Conservation (phyloP, 495 filamentous ascomycete species). For the Tuber borchii region DNA sequence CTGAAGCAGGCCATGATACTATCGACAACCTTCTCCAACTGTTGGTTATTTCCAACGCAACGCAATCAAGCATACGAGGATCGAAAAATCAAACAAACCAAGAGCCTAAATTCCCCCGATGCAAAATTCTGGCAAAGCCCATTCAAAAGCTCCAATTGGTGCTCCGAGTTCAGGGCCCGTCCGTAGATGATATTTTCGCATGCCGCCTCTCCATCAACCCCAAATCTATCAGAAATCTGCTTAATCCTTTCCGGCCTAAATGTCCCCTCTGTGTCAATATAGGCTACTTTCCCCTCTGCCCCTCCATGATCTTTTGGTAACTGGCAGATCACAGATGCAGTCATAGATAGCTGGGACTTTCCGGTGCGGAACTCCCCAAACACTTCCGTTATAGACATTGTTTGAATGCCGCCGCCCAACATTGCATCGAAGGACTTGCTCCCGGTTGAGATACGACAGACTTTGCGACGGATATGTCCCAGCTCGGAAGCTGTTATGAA, state of each 20-base stretch:
- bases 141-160: slow-evolving; percentile 66
- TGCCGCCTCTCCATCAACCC: slow-evolving; percentile 57
- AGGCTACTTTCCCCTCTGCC: slow-evolving; percentile 71
- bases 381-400: slow-evolving; percentile 72
- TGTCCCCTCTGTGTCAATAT: slow-evolving; percentile 75
- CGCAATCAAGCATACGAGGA: background rate
- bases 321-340: slow-evolving; percentile 63
- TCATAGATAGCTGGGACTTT: slow-evolving; percentile 65
- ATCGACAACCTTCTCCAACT: slow-evolving; percentile 53
- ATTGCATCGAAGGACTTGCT: slow-evolving; percentile 71
- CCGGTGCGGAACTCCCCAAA: slow-evolving; percentile 67
- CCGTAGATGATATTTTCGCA: slow-evolving; percentile 73
- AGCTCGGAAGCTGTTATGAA: slow-evolving; percentile 73
- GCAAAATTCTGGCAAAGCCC: slow-evolving; percentile 60
- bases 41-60: slow-evolving; percentile 14
- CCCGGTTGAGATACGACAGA: slow-evolving; percentile 64
- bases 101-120: slow-evolving; percentile 61
- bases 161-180: slow-evolving; percentile 63
- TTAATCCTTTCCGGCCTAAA: slow-evolving; percentile 61
- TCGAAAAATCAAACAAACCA: slow-evolving; percentile 39
- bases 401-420: slow-evolving; percentile 69
- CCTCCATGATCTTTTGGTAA: slow-evolving; percentile 60
- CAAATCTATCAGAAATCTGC: slow-evolving; percentile 73
- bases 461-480: slow-evolving; percentile 59
- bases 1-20: slow-evolving; percentile 75